Evolutionary conservation across 768 basidiomycete genomes (phyloP).

Genomic region (Lyophyllum decastes): DNA sequence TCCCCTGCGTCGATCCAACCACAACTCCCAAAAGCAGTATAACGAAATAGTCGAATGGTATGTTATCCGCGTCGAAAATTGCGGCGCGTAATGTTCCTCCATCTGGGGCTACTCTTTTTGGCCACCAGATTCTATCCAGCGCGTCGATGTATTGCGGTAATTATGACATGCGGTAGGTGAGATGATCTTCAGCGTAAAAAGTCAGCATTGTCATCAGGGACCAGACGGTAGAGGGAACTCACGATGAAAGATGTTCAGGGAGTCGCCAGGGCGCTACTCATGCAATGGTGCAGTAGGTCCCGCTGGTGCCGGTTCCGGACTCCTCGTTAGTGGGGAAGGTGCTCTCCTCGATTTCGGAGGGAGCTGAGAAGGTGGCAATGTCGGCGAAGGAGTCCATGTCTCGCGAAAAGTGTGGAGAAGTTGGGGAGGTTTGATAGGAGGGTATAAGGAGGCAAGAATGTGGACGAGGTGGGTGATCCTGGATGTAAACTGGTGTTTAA

Average conservation of each 20-base stretch:
- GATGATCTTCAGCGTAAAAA: background rate
- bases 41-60: slow-evolving; percentile 1
- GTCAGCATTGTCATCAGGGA: background rate
- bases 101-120: background rate
- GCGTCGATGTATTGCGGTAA: slow-evolving; percentile 1
- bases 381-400: slow-evolving; percentile 12
- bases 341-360: slow-evolving; percentile 5
- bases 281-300: slow-evolving; percentile 9
- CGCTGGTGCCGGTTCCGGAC: background rate
- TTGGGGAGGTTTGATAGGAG: background rate
- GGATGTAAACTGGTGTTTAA: background rate
- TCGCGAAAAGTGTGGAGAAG: background rate
- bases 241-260: background rate
- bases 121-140: background rate
- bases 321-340: slow-evolving; percentile 2
- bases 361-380: background rate
- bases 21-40: slow-evolving; percentile 1
- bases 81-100: slow-evolving; percentile 3
- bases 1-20: background rate
- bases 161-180: background rate
- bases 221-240: background rate
- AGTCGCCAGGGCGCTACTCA: background rate
- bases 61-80: slow-evolving; percentile 4
- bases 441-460: background rate
- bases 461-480: background rate